Conservation (phyloP, 768 basidiomycete species). For the Termitomyces sp. region DNA sequence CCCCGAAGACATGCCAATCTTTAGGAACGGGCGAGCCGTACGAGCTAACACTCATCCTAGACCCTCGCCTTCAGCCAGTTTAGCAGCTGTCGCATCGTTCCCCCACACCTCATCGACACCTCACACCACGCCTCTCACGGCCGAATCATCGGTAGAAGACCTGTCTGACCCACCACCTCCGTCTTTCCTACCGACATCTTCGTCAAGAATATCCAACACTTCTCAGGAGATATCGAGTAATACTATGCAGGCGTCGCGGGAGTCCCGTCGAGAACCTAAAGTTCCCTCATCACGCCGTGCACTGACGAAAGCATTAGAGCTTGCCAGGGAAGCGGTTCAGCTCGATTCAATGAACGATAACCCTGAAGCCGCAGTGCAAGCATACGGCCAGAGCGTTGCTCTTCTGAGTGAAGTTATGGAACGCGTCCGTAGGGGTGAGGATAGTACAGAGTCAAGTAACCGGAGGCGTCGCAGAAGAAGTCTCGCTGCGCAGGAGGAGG, state of each 20-base stretch:
- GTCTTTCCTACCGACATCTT: constrained; percentile 42
- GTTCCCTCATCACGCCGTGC: constrained; percentile 82
- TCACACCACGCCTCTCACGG: constrained; percentile 13
- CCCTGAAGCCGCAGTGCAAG: constrained; percentile 83
- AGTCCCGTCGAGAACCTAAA: constrained; percentile 47
- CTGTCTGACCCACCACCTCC: constrained; percentile 57
- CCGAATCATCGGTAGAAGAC: constrained; percentile 40
- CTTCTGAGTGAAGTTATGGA: constrained; percentile 92
- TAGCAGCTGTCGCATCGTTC: constrained; percentile 60
- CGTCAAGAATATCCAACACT: constrained; percentile 26
- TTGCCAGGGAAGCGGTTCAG: constrained; percentile 86
- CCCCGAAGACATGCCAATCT: constrained; percentile 19
- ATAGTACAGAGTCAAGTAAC: constrained; percentile 57
- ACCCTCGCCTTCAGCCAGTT: constrained; percentile 41
- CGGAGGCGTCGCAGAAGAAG: constrained; percentile 66
- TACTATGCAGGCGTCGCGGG: constrained; percentile 37
- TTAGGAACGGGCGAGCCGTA: constrained; percentile 20
- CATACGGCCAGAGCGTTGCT: constrained; percentile 84
- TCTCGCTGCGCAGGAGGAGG: constrained; percentile 88
- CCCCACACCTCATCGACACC: constrained; percentile 41
- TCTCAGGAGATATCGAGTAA: constrained; percentile 43
- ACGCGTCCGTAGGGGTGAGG: constrained; percentile 81
- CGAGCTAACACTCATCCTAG: constrained; percentile 36
- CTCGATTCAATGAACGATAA: constrained; percentile 88
- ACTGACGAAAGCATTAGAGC: constrained; percentile 79